These are phyloP conservation scores for Proliferodiscus dingleyae DNA, from an alignment of 2,329 filamentous ascomycete genomes.

Conservation along the genomic window DNA sequence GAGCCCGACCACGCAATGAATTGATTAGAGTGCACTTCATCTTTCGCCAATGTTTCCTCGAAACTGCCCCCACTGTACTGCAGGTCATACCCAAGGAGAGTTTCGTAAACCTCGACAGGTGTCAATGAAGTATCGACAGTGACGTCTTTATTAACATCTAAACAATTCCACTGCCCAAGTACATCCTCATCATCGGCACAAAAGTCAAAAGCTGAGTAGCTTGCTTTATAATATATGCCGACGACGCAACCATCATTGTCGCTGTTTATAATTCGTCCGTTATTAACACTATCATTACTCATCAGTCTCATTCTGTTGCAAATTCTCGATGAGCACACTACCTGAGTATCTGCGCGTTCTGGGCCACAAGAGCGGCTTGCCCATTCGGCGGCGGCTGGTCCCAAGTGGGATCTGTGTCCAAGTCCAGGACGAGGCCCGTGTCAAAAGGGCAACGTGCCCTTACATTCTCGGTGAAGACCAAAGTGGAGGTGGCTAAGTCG, in stretches of 20 bases:
- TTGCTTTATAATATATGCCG: background rate
- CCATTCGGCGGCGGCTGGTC: background rate
- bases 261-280: too few species aligned
- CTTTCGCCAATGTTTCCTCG: background rate
- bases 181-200: background rate
- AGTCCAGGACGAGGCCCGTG: background rate
- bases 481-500: constrained; percentile 3
- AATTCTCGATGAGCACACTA: too few species aligned
- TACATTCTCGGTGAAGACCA: background rate
- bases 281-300: too few species aligned
- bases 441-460: background rate
- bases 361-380: background rate
- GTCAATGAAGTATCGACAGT: background rate
- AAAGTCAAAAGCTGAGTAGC: background rate
- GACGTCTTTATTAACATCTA: background rate
- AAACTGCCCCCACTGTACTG: background rate
- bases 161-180: background rate
- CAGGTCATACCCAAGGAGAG: background rate
- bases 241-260: background rate
- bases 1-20: background rate
- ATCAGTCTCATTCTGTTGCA: too few species aligned
- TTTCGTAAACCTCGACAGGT: background rate
- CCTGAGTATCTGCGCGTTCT: background rate
- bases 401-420: background rate
- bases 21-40: background rate